These are phyloP conservation scores for Trametes cingulata DNA, from an alignment of 768 basidiomycete genomes.

Conservation along the genomic window DNA sequence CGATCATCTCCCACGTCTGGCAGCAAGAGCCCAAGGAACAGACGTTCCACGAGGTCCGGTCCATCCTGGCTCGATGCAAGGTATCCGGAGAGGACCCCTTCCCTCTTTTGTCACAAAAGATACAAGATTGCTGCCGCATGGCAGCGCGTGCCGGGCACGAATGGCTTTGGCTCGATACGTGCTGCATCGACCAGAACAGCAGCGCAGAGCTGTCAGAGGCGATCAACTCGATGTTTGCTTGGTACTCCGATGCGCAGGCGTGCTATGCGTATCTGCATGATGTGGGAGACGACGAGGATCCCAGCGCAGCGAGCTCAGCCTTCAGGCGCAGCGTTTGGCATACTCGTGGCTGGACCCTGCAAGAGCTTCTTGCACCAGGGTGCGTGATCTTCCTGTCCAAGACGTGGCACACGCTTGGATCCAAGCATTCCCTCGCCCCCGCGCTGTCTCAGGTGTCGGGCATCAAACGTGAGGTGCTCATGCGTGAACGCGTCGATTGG, in stretches of 20 bases:
- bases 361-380: neutral
- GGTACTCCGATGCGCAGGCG: neutral
- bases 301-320: neutral
- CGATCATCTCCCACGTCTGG: slow-evolving; percentile 1
- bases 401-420: neutral
- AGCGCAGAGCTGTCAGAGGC: slow-evolving; percentile 4
- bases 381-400: neutral
- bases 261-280: slow-evolving; percentile 1
- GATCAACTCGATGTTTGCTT: neutral
- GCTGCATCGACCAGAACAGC: slow-evolving; percentile 5
- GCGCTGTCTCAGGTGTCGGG: neutral
- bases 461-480: neutral
- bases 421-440: neutral
- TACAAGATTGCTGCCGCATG: neutral
- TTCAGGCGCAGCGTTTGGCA: neutral
- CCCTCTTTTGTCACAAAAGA: neutral
- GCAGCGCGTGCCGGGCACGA: neutral
- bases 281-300: neutral
- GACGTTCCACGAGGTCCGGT: neutral
- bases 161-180: slow-evolving; percentile 7
- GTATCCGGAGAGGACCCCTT: neutral
- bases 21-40: neutral
- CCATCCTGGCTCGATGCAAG: neutral
- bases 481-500: neutral
- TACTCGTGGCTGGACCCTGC: neutral